phyloP scores from a whole-genome alignment of 768 basidiomycete genomes.

The Phylloporus arenicola region DNA sequence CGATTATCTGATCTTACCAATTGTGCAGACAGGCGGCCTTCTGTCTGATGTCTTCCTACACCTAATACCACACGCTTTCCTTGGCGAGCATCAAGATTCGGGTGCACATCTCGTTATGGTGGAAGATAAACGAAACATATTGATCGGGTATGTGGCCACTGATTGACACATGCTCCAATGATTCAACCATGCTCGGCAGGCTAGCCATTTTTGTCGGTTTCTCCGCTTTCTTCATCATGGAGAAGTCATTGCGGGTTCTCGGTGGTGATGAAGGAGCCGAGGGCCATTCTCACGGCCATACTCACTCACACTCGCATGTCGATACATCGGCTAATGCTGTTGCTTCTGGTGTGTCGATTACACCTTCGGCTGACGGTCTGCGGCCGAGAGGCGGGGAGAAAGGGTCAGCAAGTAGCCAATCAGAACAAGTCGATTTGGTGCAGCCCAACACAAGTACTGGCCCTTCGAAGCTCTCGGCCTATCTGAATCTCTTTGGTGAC shows the following conservation, averaged over 20 bases:
- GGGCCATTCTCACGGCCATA: constrained; percentile 49
- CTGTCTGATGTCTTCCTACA: constrained; percentile 92
- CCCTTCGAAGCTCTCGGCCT: constrained; percentile 82
- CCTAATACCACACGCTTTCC: constrained; percentile 86
- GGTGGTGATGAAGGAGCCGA: constrained; percentile 50
- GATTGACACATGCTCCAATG: background rate
- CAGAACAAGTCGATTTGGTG: constrained; percentile 20
- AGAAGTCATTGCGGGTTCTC: constrained; percentile 82
- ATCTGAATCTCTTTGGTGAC: constrained; percentile 89
- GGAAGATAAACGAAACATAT: constrained; percentile 86
- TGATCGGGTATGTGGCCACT: constrained; percentile 62
- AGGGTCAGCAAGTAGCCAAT: constrained; percentile 13
- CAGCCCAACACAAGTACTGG: constrained; percentile 36
- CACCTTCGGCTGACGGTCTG: constrained; percentile 42
- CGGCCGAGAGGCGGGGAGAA: constrained; percentile 40
- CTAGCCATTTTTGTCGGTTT: constrained; percentile 83
- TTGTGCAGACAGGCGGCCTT: constrained; percentile 72
- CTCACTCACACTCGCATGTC: constrained; percentile 51
- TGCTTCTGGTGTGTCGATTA: constrained; percentile 44
- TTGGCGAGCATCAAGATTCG: constrained; percentile 75
- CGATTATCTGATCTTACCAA: constrained; percentile 16
- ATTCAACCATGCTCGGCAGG: constrained; percentile 33
- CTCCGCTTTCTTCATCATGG: constrained; percentile 88
- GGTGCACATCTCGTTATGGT: constrained; percentile 78
- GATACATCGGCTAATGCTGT: constrained; percentile 28